Evolutionary conservation across 129 eudicot genomes (phyloP).

Genomic region (sunflower (Helianthus annuus)): HanXRQr2.0-SUNRISE NC_035444.2:6221305-6221804

Average conservation of each 20-base stretch:
- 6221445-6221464: background rate
- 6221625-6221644: conserved; percentile 46
- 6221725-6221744: conserved; percentile 18
- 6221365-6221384: conserved; percentile 45
- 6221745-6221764: no score
- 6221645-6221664: conserved; percentile 47
- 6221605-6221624: conserved; percentile 46
- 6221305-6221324: background rate
- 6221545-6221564: conserved; percentile 46
- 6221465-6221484: background rate
- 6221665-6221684: conserved; percentile 44
- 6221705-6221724: conserved; percentile 54
- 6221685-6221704: conserved; percentile 32
- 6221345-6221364: conserved; percentile 53
- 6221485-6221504: background rate
- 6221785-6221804: no score
- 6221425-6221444: background rate
- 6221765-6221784: no score
- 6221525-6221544: conserved; percentile 37
- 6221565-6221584: conserved; percentile 57
- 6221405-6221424: no score
- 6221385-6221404: conserved; percentile 40
- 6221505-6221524: conserved; percentile 31
- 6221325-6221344: conserved; percentile 38
- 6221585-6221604: conserved; percentile 28